phyloP scores from a whole-genome alignment of 1,284 basidiomycete species.

The Ustilago nuda region DNA sequence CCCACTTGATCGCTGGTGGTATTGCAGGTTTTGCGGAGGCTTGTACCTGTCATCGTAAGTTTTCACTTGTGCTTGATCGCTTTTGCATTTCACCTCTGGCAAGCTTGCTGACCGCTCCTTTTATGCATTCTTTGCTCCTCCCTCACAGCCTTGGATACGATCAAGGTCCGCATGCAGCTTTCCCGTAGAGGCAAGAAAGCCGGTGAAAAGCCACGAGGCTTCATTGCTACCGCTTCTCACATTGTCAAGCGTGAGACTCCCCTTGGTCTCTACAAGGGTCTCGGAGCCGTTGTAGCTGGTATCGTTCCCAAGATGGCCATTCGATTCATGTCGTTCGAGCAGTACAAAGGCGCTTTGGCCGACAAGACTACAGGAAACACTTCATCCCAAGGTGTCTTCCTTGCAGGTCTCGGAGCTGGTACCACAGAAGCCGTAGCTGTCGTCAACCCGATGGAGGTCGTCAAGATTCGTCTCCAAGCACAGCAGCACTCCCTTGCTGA shows the following conservation, averaged over 20 bases:
- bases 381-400: conserved; percentile 79
- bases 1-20: conserved; percentile 69
- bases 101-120: too few species aligned
- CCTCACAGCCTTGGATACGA: conserved; percentile 79
- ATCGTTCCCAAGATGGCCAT: conserved; percentile 99
- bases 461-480: conserved; percentile 98
- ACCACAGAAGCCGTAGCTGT: conserved; percentile 87
- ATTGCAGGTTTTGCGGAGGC: conserved; percentile 69
- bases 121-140: background rate
- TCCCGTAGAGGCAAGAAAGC: conserved; percentile 58
- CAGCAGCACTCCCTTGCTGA: conserved; percentile 98
- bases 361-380: conserved; percentile 82
- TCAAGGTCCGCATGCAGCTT: conserved; percentile 97
- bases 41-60: conserved; percentile 69
- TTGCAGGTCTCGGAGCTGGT: conserved; percentile 91
- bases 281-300: conserved; percentile 90
- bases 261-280: conserved; percentile 95
- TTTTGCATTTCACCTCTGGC: background rate
- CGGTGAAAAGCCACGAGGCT: conserved; percentile 80
- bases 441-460: conserved; percentile 98
- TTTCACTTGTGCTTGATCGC: background rate
- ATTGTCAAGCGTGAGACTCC: conserved; percentile 93
- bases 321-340: conserved; percentile 96
- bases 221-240: conserved; percentile 88
- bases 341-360: conserved; percentile 86